phyloP scores from a whole-genome alignment of 1,284 basidiomycete genomes.

The Ustilago vetiveriae region DNA sequence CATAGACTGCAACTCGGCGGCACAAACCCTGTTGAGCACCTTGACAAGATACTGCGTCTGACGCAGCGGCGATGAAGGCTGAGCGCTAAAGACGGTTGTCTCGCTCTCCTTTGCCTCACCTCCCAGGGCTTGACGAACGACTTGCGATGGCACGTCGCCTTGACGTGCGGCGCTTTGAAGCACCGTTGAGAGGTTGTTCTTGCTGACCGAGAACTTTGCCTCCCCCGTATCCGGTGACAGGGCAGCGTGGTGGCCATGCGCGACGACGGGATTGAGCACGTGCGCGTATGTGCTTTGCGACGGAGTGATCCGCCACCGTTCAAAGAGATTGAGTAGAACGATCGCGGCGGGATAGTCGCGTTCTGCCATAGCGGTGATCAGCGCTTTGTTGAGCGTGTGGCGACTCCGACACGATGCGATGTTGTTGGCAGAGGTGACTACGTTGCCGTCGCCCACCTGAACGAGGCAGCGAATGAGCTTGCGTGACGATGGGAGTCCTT shows the following conservation, averaged over 20 bases:
- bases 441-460: conserved; percentile 19
- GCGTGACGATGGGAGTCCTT: conserved; percentile 19
- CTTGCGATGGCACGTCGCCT: conserved; percentile 7
- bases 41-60: conserved; percentile 39
- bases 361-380: conserved; percentile 22
- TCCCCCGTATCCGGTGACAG: conserved; percentile 2
- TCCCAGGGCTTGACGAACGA: conserved; percentile 1
- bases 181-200: conserved; percentile 11
- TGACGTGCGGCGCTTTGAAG: conserved; percentile 20
- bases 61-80: conserved; percentile 9
- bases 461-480: conserved; percentile 21
- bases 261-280: conserved; percentile 14
- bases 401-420: conserved; percentile 16
- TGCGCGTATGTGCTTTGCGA: conserved; percentile 22
- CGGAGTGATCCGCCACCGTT: conserved; percentile 27
- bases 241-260: conserved; percentile 20
- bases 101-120: not conserved
- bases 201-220: conserved; percentile 7
- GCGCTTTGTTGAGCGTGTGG: conserved; percentile 30
- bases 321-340: conserved; percentile 34
- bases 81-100: not conserved
- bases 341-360: conserved; percentile 35
- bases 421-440: not conserved
- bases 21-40: conserved; percentile 30
- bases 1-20: conserved; percentile 13